Conservation (phyloP, 2,329 filamentous ascomycete genomes). For the Cladosporium sp. region DNA sequence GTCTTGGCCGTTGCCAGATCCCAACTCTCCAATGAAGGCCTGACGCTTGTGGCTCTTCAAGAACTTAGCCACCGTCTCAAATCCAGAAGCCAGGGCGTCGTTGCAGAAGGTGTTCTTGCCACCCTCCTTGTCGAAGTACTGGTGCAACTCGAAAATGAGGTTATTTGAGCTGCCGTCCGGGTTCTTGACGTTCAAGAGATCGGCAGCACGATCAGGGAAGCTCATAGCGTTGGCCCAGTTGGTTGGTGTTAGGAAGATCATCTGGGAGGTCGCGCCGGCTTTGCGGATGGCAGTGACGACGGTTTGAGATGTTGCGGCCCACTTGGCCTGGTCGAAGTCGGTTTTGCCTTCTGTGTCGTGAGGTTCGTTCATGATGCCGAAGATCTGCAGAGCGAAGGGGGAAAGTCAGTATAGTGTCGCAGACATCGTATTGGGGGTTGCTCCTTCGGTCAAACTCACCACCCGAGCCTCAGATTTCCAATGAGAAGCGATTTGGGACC, state of each 20-base stretch:
- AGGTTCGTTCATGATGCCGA: constrained; percentile 45
- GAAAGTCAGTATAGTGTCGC: constrained; percentile 30
- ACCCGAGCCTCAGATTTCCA: constrained; percentile 58
- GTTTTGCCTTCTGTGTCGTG: constrained; percentile 19
- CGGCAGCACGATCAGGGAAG: constrained; percentile 8
- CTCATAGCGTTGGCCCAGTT: constrained; percentile 43
- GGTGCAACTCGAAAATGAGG: constrained; percentile 45
- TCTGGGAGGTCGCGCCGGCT: constrained; percentile 62
- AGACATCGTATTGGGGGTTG: constrained; percentile 27
- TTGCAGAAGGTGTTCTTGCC: constrained; percentile 39
- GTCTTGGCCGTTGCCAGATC: constrained; percentile 39
- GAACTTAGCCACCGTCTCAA: constrained; percentile 38
- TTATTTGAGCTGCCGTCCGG: constrained; percentile 33
- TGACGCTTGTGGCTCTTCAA: constrained; percentile 39
- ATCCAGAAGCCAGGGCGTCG: constrained; percentile 37
- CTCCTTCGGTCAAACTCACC: too few species aligned
- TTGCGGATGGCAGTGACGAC: constrained; percentile 66
- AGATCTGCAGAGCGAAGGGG: background rate
- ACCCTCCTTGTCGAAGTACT: constrained; percentile 44
- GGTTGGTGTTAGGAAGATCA: constrained; percentile 65
- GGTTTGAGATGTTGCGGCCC: constrained; percentile 62
- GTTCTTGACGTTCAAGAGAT: constrained; percentile 16
- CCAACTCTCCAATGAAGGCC: constrained; percentile 45
- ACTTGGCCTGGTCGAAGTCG: constrained; percentile 51
- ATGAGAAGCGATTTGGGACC: constrained; percentile 56